Evolutionary conservation across 1,284 basidiomycete genomes (phyloP).

Genomic region (Ustilago esculenta): DNA sequence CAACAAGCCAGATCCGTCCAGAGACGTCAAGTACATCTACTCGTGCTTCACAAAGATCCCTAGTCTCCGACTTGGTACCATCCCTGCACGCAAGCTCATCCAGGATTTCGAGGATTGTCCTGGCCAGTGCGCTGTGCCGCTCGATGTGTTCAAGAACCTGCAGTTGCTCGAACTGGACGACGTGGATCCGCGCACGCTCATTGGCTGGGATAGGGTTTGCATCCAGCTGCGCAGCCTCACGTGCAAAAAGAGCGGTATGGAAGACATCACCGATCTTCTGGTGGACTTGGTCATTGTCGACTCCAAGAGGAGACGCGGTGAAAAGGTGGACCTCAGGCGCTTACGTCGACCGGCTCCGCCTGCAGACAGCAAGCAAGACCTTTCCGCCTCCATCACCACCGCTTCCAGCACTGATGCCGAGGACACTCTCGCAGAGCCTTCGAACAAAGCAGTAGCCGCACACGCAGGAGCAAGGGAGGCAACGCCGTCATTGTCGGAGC

Average conservation of each 20-base stretch:
- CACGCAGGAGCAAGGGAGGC: constrained; percentile 63
- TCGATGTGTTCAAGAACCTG: constrained; percentile 84
- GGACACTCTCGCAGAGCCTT: neutral
- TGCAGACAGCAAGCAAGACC: no score
- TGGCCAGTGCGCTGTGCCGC: constrained; percentile 78
- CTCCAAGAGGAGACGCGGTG: constrained; percentile 59
- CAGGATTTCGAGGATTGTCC: constrained; percentile 78
- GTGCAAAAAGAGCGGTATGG: constrained; percentile 79
- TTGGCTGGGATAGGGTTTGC: constrained; percentile 84
- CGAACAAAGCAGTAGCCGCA: neutral
- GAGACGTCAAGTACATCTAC: constrained; percentile 81
- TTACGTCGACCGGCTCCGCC: no score
- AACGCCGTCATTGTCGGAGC: constrained; percentile 70
- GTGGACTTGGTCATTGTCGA: constrained; percentile 81
- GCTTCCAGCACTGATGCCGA: constrained; percentile 9
- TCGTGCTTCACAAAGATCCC: constrained; percentile 87
- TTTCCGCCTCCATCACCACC: neutral
- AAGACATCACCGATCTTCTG: constrained; percentile 83
- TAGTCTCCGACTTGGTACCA: constrained; percentile 70
- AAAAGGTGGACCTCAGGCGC: constrained; percentile 20
- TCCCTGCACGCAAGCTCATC: constrained; percentile 74
- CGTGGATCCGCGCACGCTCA: constrained; percentile 81
- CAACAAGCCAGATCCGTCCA: constrained; percentile 71
- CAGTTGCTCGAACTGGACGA: constrained; percentile 78
- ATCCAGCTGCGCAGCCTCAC: constrained; percentile 78